These are phyloP conservation scores for Multifurca ochricompacta DNA, from an alignment of 768 basidiomycete genomes.

Conservation along the genomic window DNA sequence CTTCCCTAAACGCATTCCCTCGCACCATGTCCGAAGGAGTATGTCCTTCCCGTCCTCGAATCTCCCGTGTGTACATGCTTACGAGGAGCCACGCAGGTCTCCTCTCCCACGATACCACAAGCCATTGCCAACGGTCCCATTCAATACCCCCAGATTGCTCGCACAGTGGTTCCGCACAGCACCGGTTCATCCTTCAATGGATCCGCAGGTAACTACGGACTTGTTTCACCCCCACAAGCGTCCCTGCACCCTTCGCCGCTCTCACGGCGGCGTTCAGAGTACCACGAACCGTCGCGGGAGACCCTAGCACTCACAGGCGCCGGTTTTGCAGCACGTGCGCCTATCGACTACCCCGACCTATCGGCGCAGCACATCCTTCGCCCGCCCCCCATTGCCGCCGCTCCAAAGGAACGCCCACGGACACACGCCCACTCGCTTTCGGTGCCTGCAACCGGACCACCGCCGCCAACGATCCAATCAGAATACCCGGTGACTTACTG, in stretches of 20 bases:
- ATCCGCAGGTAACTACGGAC: conserved; percentile 32
- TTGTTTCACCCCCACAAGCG: conserved; percentile 67
- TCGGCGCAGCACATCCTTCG: conserved; percentile 52
- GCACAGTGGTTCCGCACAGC: conserved; percentile 32
- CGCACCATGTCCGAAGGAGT: conserved; percentile 21
- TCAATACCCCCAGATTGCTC: conserved; percentile 45
- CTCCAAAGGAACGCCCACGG: conserved; percentile 69
- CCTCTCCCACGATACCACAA: conserved; percentile 31
- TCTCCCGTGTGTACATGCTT: not conserved
- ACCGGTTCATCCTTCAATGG: conserved; percentile 36
- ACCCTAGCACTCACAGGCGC: conserved; percentile 34
- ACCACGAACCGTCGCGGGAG: conserved; percentile 69
- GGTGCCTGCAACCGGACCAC: conserved; percentile 35
- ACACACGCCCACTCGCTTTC: conserved; percentile 32
- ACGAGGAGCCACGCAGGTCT: conserved; percentile 23
- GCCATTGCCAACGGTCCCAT: conserved; percentile 38
- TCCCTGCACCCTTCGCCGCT: conserved; percentile 76
- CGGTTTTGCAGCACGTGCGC: conserved; percentile 37
- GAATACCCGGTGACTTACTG: conserved; percentile 82
- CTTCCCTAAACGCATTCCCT: conserved; percentile 9
- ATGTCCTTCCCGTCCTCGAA: conserved; percentile 15
- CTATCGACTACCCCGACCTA: conserved; percentile 80
- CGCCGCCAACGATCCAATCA: conserved; percentile 59
- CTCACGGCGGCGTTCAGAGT: conserved; percentile 67
- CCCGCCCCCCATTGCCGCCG: conserved; percentile 72